Evolutionary conservation across 768 basidiomycete genomes (phyloP), one percentile per base, ranked within the genome.

Genomic region (Lactifluus hygrophoroides): DNA sequence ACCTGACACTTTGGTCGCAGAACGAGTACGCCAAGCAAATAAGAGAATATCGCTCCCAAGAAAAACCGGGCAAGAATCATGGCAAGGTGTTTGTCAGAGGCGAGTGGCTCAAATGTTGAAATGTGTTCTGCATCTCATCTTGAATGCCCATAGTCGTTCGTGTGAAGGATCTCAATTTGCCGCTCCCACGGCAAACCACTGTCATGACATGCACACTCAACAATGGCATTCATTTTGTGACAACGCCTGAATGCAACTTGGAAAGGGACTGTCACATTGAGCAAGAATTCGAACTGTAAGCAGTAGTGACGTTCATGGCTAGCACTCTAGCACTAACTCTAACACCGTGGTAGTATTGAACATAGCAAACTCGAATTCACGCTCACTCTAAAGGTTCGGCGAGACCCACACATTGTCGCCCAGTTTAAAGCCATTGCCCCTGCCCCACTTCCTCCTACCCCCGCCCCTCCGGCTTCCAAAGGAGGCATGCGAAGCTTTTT

Each of bases 81-180:
- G 94, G 93, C 47, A 97, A 96, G 66, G 88, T 97, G 23, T 98
- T 98, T 65, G 90, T 98, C 51, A 88, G 88, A 79, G 90, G 94
- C 86, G 60, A 57, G 77, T 40, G 17, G 32, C 21, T 25, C 28
- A 27, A 21, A n/a, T 17, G n/a, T n/a, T n/a, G n/a, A 14, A 5
- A 27, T 32, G 5, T 6, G n/a, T 2, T 16, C 40, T 10, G 30
- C 17, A 19, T 37, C n/a, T 61, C 28, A 59, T 25, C 54, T 48
- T 55, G 13, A 38, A 21, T 3, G 11, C 10, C 64, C 7, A 10
- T 52, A 95, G 94, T 97, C 23, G 69, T 90, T 34, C 84, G 85
- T 35, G 77, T 93, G 57, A 87, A 81, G 65, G 80, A 79, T 47
- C 75, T 96, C 37, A 76, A 80, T 54, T 73, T 96, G 32, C 94